These are phyloP conservation scores for Lachnellula hyalina DNA, from an alignment of 2,329 filamentous ascomycete genomes.

Conservation along the genomic window DNA sequence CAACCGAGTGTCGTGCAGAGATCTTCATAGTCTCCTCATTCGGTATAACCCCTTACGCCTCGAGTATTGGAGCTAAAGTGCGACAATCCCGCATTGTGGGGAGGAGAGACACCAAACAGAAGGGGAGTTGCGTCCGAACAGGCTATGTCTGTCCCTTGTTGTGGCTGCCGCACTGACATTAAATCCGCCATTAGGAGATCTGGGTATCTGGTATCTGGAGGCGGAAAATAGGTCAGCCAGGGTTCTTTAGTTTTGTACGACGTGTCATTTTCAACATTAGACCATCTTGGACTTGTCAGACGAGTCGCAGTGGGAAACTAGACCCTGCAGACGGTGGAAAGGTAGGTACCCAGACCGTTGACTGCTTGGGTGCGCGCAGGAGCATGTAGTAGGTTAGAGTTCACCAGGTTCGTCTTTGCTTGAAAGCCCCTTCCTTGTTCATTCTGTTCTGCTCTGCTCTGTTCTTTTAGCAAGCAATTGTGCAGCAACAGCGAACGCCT, in stretches of 20 bases:
- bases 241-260: conserved; percentile 7
- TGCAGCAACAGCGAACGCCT: conserved; percentile 13
- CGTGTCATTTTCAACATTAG: conserved; percentile 5
- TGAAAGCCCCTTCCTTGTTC: conserved; percentile 11
- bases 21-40: neutral
- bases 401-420: neutral
- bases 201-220: conserved; percentile 3
- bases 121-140: neutral
- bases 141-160: neutral
- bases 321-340: conserved; percentile 10
- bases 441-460: conserved; percentile 4
- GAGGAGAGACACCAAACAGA: neutral
- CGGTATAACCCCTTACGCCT: neutral
- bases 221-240: conserved; percentile 9
- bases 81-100: neutral
- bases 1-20: neutral
- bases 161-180: neutral
- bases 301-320: conserved; percentile 3
- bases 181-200: conserved; percentile 1
- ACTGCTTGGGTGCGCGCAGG: conserved; percentile 7
- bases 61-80: neutral
- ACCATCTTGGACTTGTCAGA: neutral
- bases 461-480: conserved; percentile 11
- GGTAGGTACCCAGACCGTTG: conserved; percentile 12
- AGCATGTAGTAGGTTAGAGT: conserved; percentile 12